Evolutionary conservation across 768 basidiomycete genomes (phyloP).

Genomic region (Thelephora aurantiotincta): DNA sequence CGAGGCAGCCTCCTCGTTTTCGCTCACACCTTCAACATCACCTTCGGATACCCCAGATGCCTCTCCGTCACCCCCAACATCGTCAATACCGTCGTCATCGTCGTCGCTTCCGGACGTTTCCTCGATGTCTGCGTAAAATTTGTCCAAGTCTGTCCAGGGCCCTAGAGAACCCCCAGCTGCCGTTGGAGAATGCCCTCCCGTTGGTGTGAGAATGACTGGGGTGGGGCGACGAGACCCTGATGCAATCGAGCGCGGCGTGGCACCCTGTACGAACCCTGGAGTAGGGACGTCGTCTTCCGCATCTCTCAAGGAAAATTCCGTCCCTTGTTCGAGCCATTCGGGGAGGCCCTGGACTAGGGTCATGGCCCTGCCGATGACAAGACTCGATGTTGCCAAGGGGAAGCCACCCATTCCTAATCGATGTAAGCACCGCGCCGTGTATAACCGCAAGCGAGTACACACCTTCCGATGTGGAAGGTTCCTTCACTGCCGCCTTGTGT

Average conservation of each 20-base stretch:
- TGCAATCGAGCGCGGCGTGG: slow-evolving; percentile 17
- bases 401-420: slow-evolving; percentile 23
- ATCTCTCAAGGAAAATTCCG: slow-evolving; percentile 65
- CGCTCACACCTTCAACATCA: slow-evolving; percentile 16
- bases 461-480: slow-evolving; percentile 10
- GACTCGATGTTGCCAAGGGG: slow-evolving; percentile 51
- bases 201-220: slow-evolving; percentile 47
- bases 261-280: slow-evolving; percentile 19
- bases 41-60: slow-evolving; percentile 20
- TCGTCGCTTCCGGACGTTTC: slow-evolving; percentile 19
- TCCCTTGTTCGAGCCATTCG: slow-evolving; percentile 83
- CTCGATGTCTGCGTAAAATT: slow-evolving; percentile 47
- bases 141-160: slow-evolving; percentile 48
- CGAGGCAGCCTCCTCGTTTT: slow-evolving; percentile 8
- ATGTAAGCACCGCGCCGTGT: background rate
- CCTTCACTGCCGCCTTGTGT: slow-evolving; percentile 43
- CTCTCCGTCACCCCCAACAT: slow-evolving; percentile 10
- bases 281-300: slow-evolving; percentile 34
- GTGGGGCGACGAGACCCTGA: slow-evolving; percentile 19
- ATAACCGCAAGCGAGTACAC: background rate
- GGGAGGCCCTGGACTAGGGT: slow-evolving; percentile 43
- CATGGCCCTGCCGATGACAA: slow-evolving; percentile 43
- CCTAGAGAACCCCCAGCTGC: slow-evolving; percentile 27
- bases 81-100: slow-evolving; percentile 13
- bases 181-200: slow-evolving; percentile 28